Conservation (phyloP, 1,139 yeast species). For the Suhomyces ambrosiae region DNA sequence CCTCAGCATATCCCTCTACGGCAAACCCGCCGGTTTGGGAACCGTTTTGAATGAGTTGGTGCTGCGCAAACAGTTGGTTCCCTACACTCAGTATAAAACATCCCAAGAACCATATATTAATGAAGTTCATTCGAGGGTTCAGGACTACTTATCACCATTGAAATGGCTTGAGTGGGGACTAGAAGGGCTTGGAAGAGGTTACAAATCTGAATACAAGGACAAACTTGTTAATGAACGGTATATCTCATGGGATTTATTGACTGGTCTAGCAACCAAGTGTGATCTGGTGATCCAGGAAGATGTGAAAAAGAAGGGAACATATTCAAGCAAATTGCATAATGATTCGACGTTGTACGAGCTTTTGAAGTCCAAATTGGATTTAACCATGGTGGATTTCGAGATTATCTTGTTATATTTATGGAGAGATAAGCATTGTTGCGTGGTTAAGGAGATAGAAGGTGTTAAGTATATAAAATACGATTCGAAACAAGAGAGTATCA, state of each 20-base stretch:
- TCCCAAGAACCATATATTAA: conserved; percentile 12
- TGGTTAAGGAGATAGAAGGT: conserved; percentile 14
- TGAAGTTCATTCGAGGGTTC: conserved; percentile 11
- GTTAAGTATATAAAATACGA: conserved; percentile 28
- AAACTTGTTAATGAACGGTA: conserved; percentile 28
- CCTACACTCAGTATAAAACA: conserved; percentile 16
- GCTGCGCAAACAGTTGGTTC: conserved; percentile 23
- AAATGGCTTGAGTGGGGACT: conserved; percentile 27
- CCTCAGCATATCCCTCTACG: conserved; percentile 31
- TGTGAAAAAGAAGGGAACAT: conserved; percentile 16
- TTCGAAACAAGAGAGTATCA: conserved; percentile 14
- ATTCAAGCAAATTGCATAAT: conserved; percentile 26
- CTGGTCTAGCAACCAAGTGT: conserved; percentile 18
- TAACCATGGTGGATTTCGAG: conserved; percentile 27
- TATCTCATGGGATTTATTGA: conserved; percentile 29
- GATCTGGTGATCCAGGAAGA: conserved; percentile 12
- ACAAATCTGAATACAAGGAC: conserved; percentile 11
- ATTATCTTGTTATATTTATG: conserved; percentile 29
- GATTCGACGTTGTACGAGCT: conserved; percentile 18
- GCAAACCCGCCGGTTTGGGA: conserved; percentile 31
- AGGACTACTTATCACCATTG: conserved; percentile 22
- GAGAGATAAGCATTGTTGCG: conserved; percentile 25
- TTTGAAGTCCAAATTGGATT: conserved; percentile 15
- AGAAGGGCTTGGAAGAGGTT: conserved; percentile 5
- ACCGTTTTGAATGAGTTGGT: conserved; percentile 31